Evolutionary conservation across 192 early-diverging fungal genomes (phyloP).

Genomic region (Paraglomus occultum): DNA sequence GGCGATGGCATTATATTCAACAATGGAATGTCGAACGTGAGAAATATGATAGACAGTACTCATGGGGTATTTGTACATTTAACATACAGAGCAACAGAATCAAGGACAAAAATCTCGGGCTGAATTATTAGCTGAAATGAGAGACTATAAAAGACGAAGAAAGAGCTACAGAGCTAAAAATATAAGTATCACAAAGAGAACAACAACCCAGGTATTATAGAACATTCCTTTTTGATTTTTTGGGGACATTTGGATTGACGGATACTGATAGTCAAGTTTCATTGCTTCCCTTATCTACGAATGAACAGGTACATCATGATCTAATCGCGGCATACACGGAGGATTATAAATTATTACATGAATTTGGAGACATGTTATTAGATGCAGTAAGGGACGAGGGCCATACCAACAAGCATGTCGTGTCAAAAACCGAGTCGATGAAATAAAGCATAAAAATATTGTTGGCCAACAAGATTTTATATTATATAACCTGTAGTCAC

Average conservation of each 20-base stretch:
- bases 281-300: neutral
- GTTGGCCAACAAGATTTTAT: no score
- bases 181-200: conserved; percentile 28
- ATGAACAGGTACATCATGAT: conserved; percentile 21
- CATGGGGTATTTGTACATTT: neutral
- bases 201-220: conserved; percentile 28
- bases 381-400: no score
- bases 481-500: no score
- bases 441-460: no score
- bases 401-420: no score
- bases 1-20: neutral
- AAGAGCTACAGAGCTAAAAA: conserved; percentile 34
- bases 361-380: conserved; percentile 5
- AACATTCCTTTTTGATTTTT: neutral
- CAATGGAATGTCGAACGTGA: no score
- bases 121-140: conserved; percentile 29
- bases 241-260: neutral
- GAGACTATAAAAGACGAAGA: conserved; percentile 33
- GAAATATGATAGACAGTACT: neutral
- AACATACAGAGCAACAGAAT: conserved; percentile 16
- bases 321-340: conserved; percentile 30
- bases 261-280: neutral
- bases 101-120: conserved; percentile 26
- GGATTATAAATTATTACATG: conserved; percentile 27
- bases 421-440: no score